Percentiles rank a stretch among this genome's conserved stretches.
phyloP scores from a whole-genome alignment of 768 basidiomycete genomes.

The Boletus reticulatus region DNA sequence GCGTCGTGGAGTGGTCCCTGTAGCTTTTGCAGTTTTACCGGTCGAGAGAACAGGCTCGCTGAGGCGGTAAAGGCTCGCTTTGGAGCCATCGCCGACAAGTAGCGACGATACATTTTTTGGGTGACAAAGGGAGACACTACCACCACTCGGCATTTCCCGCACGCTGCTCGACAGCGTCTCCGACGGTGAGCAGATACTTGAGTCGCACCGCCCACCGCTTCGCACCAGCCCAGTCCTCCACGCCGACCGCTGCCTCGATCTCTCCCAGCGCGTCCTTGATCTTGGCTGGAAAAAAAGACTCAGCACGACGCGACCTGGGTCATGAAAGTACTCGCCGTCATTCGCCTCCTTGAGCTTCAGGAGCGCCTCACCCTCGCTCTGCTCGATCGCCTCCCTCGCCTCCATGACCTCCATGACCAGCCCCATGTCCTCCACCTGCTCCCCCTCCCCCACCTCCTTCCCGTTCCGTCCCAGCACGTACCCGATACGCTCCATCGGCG shows the following conservation, averaged over 20 bases:
- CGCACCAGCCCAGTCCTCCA: constrained; percentile 52
- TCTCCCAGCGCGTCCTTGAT: constrained; percentile 44
- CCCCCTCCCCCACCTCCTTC: constrained; percentile 58
- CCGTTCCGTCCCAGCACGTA: constrained; percentile 75
- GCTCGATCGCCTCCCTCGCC: constrained; percentile 72
- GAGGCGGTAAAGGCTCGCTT: constrained; percentile 13
- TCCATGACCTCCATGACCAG: constrained; percentile 81
- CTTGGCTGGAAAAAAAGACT: constrained; percentile 41
- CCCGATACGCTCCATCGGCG: constrained; percentile 73
- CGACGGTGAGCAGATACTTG: constrained; percentile 68
- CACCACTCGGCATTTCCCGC: constrained; percentile 23
- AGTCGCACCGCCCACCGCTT: constrained; percentile 64
- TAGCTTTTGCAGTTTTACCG: constrained; percentile 17
- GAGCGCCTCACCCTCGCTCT: constrained; percentile 47
- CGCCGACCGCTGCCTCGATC: constrained; percentile 49
- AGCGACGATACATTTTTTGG: neutral
- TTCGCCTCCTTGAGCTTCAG: constrained; percentile 53
- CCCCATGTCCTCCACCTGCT: constrained; percentile 66
- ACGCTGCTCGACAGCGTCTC: constrained; percentile 28
- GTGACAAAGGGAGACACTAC: too few species aligned
- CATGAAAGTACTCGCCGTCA: constrained; percentile 41
- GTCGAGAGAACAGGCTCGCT: constrained; percentile 1
- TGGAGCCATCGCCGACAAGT: neutral
- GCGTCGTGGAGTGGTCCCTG: constrained; percentile 38
- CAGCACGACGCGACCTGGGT: neutral